phyloP scores from a whole-genome alignment of 768 basidiomycete species.

The Tremella mesenterica region DNA sequence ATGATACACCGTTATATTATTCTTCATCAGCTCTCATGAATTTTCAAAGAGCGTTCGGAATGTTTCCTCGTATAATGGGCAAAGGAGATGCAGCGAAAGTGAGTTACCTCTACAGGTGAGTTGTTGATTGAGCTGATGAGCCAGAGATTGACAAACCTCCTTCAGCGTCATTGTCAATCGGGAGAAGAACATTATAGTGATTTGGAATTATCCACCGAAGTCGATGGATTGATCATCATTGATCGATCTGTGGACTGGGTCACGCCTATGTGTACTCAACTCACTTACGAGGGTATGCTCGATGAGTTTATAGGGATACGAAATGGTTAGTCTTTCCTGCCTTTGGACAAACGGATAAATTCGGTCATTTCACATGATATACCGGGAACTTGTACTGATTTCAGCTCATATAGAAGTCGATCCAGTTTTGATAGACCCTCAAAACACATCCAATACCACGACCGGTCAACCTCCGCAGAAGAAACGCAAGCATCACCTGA shows the following conservation, averaged over 20 bases:
- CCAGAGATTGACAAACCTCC: conserved; percentile 66
- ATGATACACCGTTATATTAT: conserved; percentile 81
- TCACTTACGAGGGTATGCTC: conserved; percentile 92
- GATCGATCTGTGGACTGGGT: conserved; percentile 92
- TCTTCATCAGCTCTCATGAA: conserved; percentile 76
- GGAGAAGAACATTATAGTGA: conserved; percentile 27
- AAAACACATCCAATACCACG: conserved; percentile 14
- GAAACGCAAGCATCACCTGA: conserved; percentile 81
- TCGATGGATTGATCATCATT: conserved; percentile 80
- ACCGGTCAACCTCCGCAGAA: conserved; percentile 49
- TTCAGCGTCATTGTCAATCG: conserved; percentile 51
- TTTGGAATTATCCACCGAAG: conserved; percentile 40
- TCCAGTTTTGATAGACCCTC: conserved; percentile 35
- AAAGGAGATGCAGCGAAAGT: conserved; percentile 68
- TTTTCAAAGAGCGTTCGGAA: conserved; percentile 73
- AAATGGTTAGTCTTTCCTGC: conserved; percentile 56
- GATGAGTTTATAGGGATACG: conserved; percentile 85
- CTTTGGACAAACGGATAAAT: too few species aligned
- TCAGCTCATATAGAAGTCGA: conserved; percentile 48
- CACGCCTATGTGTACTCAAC: conserved; percentile 85
- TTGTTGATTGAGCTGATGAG: background rate
- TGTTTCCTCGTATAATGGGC: conserved; percentile 81
- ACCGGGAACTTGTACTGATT: background rate
- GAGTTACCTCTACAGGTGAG: conserved; percentile 2
- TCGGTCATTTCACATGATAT: background rate